These are phyloP conservation scores for Vigna unguiculata DNA, from an alignment of 306 rosid genomes.

Conservation along the genomic window DNA sequence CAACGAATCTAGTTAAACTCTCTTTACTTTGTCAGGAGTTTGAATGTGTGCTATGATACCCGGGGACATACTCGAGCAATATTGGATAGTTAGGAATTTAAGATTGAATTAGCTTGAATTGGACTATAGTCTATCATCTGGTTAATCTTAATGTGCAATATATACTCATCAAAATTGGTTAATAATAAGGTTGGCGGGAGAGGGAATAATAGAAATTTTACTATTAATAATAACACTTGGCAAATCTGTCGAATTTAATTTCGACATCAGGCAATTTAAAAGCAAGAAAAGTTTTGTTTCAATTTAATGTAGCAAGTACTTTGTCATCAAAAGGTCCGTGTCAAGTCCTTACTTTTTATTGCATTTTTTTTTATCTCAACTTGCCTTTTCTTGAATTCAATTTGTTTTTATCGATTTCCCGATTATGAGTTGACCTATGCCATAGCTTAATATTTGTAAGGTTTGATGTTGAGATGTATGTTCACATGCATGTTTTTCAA, in stretches of 20 bases:
- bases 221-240: conserved; percentile 1
- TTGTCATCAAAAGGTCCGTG: not conserved
- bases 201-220: conserved; percentile 16
- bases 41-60: conserved; percentile 27
- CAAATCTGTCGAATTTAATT: conserved; percentile 19
- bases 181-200: conserved; percentile 6
- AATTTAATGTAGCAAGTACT: conserved; percentile 13
- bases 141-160: conserved; percentile 22
- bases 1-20: too few relatives aligned
- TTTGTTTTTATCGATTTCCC: not conserved
- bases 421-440: not conserved
- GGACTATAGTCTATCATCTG: conserved; percentile 15
- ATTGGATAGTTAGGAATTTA: not conserved
- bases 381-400: conserved; percentile 5
- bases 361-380: not conserved
- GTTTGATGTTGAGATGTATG: not conserved
- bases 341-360: not conserved
- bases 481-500: not conserved
- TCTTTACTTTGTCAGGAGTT: not conserved
- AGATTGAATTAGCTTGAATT: conserved; percentile 15
- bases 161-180: not conserved
- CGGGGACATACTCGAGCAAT: conserved; percentile 1
- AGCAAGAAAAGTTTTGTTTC: conserved; percentile 27
- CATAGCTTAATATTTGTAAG: not conserved
- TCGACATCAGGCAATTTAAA: conserved; percentile 20